Conservation (phyloP, 306 rosid genomes). For the Citrullus colocynthis region DNA sequence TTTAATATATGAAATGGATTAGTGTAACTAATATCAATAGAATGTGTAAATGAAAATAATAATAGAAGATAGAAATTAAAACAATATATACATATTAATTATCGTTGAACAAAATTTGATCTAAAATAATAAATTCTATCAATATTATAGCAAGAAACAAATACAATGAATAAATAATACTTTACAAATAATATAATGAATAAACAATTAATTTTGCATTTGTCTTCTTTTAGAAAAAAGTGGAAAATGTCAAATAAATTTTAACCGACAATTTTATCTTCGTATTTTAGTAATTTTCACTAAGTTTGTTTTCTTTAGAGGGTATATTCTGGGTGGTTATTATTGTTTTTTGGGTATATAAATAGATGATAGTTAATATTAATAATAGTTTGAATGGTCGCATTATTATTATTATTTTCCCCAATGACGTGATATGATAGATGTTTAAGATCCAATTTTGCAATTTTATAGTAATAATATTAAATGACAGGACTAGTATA, state of each 20-base stretch:
- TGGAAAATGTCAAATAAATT: not conserved
- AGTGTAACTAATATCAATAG: too few species aligned
- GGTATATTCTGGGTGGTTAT: not conserved
- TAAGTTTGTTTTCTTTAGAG: not conserved
- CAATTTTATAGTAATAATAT: not conserved
- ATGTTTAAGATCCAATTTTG: not conserved
- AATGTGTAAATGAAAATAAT: too few species aligned
- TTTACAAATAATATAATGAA: too few species aligned
- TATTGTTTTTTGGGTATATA: not conserved
- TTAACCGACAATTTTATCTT: not conserved
- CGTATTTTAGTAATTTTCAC: not conserved
- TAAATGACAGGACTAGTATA: not conserved
- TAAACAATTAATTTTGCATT: not conserved
- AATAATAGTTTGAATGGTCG: not conserved
- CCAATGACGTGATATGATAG: not conserved
- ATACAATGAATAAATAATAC: too few species aligned
- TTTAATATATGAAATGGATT: too few species aligned
- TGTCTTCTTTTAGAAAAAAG: too few species aligned
- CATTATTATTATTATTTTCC: not conserved
- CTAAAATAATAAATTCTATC: too few species aligned
- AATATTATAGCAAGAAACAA: too few species aligned
- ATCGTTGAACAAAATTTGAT: too few species aligned
- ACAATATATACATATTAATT: too few species aligned
- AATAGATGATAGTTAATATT: not conserved
- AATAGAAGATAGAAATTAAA: too few species aligned